Base-by-base conservation (phyloP, 1,284 basidiomycete species). In the Ceratobasidium theobromae region DNA sequence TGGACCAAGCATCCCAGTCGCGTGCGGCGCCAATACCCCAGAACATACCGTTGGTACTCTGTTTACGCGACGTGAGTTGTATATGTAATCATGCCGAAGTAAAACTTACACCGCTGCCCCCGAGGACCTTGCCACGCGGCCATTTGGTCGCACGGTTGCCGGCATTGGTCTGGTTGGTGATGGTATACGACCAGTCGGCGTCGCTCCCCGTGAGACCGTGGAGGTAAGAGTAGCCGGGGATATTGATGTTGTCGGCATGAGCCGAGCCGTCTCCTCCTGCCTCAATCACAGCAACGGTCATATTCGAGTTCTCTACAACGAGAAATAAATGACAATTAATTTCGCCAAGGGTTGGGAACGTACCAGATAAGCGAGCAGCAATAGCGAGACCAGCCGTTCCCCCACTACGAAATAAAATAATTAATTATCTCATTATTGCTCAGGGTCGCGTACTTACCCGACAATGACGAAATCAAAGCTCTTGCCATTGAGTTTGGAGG, bases 361-460 rank as follows among this genome's bases (percentile, higher is more conserved):
- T 4, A 62, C 58, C 58, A 33, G 58, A 40, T 18, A 83, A 71
- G 23, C 81, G 75, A 11, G 75, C 73, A 0, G 80, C 81, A 18
- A 82, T 71, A 1, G 79, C 79, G 4, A 83, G 73, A 53, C 81
- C 81, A 0, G 79, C 79, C 2, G 78, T 77, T 25, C 81, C 81
- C 41, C 81, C 81, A 18, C 58, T 62, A 21, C 1, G 18, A 6
- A 45, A 6, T 6, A 6, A 9, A 11, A 38, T 8, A 8, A 16
- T 8, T 60, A 49, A 60, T 8, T 45, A 45, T 5, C 43, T 8
- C 9, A 45, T 45, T 5, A 45, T 11, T 45, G 8, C 6, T 6
- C 43, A 11, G 6, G 43, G 9, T 6, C 9, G 5, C 9, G 33
- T 40, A 52, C 69, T 18, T 49, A 70, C 69, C 77, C 77, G 2